Base-by-base conservation (phyloP, 2,329 filamentous ascomycete species). In the Cladosporium velox region DNA sequence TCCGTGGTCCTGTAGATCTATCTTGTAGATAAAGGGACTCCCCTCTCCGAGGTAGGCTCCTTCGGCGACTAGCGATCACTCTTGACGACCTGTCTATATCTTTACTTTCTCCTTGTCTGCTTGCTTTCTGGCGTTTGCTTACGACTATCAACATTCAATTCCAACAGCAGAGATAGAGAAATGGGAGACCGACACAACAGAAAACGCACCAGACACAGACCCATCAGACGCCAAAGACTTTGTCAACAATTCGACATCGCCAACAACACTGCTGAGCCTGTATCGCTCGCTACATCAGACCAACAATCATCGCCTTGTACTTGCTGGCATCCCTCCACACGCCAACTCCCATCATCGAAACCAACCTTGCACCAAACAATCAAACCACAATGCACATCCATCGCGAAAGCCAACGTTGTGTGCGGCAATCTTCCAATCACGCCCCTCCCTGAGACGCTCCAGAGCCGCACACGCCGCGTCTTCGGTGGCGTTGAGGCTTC, bases 401-500 rank as follows among this genome's bases (percentile, higher is more conserved):
- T 30, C 34, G 12, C 18, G 38, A 32, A 41, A 21, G 18, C 7
- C 35, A 11, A 32, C 4, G 2, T 8, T 5, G 7, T 15, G n/a
- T 34, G 51, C 51, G 32, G 18, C 52, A 34, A 55, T n/a, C 10
- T 21, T n/a, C 32, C 28, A 21, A 10, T 32, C 11, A 2, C 18
- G 28, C 52, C 4, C 52, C 52, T 47, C 21, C 51, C 61, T 47
- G 61, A 64, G 28, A 64, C 61, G 24, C 24, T 49, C 4, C 61
- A 35, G 6, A 47, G 34, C 34, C 26, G 51, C 11, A 55, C 51
- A 41, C 67, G 70, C 47, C 76, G 79, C 35, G 75, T 81, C 68
- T 82, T 82, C 70, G 80, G 80, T 24, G 80, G 80, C 35, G 35
- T 57, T 11, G 51, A 64, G 14, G 24, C 44, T 32, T 74, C 78